These are phyloP conservation scores for Russula griseocarnosa DNA, from an alignment of 768 basidiomycete species.

Conservation along the genomic window DNA sequence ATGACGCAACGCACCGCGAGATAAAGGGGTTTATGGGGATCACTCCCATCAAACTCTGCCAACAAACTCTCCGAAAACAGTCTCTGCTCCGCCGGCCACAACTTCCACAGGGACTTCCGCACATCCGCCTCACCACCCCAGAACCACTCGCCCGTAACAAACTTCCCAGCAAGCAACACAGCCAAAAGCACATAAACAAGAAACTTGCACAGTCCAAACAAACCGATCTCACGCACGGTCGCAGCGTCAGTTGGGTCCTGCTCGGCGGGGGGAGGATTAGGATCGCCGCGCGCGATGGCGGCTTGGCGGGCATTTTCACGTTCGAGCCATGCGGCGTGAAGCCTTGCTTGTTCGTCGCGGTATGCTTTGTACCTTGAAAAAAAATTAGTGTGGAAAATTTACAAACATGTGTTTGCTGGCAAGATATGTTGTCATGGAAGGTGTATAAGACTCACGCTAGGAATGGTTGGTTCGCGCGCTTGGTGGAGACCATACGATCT, in stretches of 20 bases:
- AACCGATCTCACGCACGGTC: conserved; percentile 59
- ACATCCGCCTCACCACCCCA: conserved; percentile 60
- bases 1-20: conserved; percentile 58
- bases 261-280: conserved; percentile 61
- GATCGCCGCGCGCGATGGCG: conserved; percentile 69
- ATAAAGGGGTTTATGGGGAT: conserved; percentile 66
- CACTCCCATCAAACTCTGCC: conserved; percentile 65
- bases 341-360: conserved; percentile 54
- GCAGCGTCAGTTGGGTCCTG: conserved; percentile 79
- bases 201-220: conserved; percentile 66
- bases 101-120: conserved; percentile 36
- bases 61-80: conserved; percentile 74
- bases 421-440: background rate
- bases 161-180: conserved; percentile 64
- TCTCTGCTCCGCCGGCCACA: conserved; percentile 60
- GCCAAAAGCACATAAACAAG: conserved; percentile 53
- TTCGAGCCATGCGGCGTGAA: conserved; percentile 61
- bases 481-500: conserved; percentile 69
- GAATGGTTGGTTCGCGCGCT: conserved; percentile 82
- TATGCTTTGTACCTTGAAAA: conserved; percentile 60
- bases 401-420: background rate
- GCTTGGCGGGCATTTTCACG: conserved; percentile 68
- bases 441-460: conserved; percentile 53
- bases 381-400: background rate
- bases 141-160: conserved; percentile 79